A percentile compares a stretch with the other conserved stretches of the same genome.
phyloP scores from a whole-genome alignment of 1,284 basidiomycete species.

The Polyporus tsugae region DNA sequence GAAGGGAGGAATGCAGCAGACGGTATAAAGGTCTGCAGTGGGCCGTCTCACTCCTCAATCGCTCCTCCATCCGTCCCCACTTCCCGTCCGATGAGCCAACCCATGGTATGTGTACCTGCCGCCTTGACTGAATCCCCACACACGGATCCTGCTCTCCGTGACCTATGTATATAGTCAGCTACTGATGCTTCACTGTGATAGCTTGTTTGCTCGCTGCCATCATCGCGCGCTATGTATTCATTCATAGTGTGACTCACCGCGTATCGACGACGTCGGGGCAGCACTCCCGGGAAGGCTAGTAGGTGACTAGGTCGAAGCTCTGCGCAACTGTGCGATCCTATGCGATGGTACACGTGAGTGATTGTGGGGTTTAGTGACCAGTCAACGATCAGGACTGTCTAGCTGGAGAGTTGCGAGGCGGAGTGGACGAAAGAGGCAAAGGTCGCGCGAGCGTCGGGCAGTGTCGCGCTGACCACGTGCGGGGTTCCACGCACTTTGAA shows the following conservation, averaged over 20 bases:
- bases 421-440: constrained; percentile 2
- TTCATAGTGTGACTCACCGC: background rate
- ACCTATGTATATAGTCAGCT: background rate
- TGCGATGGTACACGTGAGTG: no score
- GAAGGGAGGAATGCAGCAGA: background rate
- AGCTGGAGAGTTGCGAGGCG: background rate
- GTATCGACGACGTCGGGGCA: background rate
- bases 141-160: background rate
- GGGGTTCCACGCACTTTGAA: background rate
- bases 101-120: background rate
- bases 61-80: no score
- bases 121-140: background rate
- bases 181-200: background rate
- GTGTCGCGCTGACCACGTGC: constrained; percentile 12
- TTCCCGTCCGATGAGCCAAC: background rate
- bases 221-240: background rate
- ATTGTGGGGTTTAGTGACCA: no score
- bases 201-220: background rate
- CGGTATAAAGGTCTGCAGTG: background rate
- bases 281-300: no score
- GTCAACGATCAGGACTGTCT: background rate
- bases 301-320: no score
- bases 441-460: constrained; percentile 2
- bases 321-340: no score
- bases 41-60: background rate